Evolutionary conservation across 176 grass and related monocot species (phyloP).

Genomic region (Puccinellia tenuiflora): DNA sequence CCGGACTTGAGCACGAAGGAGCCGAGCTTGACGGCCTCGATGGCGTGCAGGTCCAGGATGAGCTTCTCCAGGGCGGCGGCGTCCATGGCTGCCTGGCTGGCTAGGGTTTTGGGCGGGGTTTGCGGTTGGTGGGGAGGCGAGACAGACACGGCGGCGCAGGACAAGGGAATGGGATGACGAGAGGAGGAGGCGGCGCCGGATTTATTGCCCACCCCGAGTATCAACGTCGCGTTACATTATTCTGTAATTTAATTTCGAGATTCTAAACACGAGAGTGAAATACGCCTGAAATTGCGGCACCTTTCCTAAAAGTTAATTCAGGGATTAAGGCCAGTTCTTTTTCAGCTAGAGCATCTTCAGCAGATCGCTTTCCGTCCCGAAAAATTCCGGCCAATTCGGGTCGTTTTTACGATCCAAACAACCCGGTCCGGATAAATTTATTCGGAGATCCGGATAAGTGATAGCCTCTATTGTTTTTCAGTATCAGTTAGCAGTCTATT

Average conservation of each 20-base stretch:
- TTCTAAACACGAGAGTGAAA: not conserved
- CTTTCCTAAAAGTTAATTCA: not conserved
- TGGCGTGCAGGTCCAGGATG: slow-evolving; percentile 79
- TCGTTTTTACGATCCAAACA: no score
- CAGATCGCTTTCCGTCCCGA: no score
- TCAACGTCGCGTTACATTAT: not conserved
- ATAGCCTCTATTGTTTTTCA: no score
- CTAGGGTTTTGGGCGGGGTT: slow-evolving; percentile 35
- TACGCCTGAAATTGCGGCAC: not conserved
- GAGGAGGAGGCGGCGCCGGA: not conserved
- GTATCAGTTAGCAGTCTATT: no score
- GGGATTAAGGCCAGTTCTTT: no score
- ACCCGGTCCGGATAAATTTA: no score
- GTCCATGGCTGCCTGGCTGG: slow-evolving; percentile 32
- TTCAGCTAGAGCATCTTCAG: no score
- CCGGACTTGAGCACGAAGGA: slow-evolving; percentile 92
- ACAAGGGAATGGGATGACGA: not conserved
- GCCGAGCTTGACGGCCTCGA: slow-evolving; percentile 81
- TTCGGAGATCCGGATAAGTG: no score
- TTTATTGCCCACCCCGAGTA: slow-evolving; percentile 6
- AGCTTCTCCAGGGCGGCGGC: slow-evolving; percentile 46
- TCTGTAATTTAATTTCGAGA: not conserved
- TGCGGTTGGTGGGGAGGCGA: not conserved
- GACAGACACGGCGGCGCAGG: not conserved
- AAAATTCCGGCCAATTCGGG: no score